Percentiles rank a stretch among this genome's conserved stretches.
These are phyloP conservation scores for Hypericum perforatum DNA, from an alignment of 345 rosid genomes.

Conservation along the genomic window DNA sequence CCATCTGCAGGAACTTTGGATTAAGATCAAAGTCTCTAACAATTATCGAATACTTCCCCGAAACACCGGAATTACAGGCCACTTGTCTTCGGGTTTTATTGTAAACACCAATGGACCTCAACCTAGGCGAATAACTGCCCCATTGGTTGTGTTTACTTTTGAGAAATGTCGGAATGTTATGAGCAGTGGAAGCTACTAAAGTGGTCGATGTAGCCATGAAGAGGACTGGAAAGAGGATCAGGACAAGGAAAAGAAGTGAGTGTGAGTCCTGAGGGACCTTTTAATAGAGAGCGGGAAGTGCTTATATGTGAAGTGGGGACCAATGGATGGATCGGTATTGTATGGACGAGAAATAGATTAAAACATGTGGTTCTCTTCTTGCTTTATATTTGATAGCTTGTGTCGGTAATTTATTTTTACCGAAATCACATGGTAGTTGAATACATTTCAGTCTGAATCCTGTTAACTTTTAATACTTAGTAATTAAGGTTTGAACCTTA, in stretches of 20 bases:
- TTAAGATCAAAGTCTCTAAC: slow-evolving; percentile 11
- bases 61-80: not conserved
- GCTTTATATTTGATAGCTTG: too few relatives aligned
- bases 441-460: too few relatives aligned
- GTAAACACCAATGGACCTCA: slow-evolving; percentile 7
- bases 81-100: slow-evolving; percentile 9
- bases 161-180: slow-evolving; percentile 19
- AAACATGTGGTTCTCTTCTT: too few relatives aligned
- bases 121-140: slow-evolving; percentile 7
- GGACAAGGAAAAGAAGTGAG: not conserved
- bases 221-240: not conserved
- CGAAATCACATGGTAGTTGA: too few relatives aligned
- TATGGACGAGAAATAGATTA: slow-evolving; percentile 20
- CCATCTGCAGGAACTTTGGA: slow-evolving; percentile 38
- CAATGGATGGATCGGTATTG: not conserved
- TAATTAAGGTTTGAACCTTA: too few relatives aligned
- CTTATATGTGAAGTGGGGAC: not conserved
- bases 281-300: slow-evolving; percentile 10
- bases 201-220: slow-evolving; percentile 44
- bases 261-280: not conserved
- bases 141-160: slow-evolving; percentile 13
- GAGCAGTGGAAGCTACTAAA: slow-evolving; percentile 18
- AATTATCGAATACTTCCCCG: slow-evolving; percentile 5
- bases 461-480: too few relatives aligned
- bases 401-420: too few relatives aligned